A percentile compares a stretch with the other conserved stretches of the same genome.
phyloP scores from a whole-genome alignment of 352 stramenopile genomes.

The Pythium phragmitis region DNA sequence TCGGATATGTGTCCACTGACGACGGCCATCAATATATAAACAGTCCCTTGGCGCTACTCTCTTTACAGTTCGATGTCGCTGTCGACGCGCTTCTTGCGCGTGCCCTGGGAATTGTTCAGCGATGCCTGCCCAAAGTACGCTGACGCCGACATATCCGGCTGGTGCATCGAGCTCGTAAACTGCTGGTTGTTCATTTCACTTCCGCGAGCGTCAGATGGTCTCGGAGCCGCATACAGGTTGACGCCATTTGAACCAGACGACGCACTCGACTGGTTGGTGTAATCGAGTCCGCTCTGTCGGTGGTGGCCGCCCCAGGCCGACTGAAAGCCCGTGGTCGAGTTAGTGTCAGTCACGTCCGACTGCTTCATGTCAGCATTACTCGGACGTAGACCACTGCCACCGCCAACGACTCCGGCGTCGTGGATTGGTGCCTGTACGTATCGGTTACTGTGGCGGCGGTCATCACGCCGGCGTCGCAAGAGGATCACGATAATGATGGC shows the following conservation, averaged over 20 bases:
- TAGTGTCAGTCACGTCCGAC: slow-evolving; percentile 26
- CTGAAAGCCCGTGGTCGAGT: slow-evolving; percentile 32
- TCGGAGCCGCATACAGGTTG: slow-evolving; percentile 23
- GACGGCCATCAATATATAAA: slow-evolving; percentile 4
- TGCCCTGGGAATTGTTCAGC: not conserved
- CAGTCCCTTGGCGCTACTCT: not conserved
- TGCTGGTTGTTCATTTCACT: slow-evolving; percentile 18
- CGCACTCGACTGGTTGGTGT: slow-evolving; percentile 40
- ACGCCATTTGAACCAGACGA: slow-evolving; percentile 26
- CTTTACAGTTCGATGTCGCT: slow-evolving; percentile 64
- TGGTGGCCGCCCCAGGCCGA: slow-evolving; percentile 24
- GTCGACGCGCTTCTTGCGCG: slow-evolving; percentile 43
- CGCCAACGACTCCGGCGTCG: slow-evolving; percentile 21
- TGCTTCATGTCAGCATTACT: slow-evolving; percentile 19
- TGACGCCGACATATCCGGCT: slow-evolving; percentile 16
- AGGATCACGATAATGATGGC: slow-evolving; percentile 41
- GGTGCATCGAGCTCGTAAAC: slow-evolving; percentile 32
- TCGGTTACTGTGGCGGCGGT: slow-evolving; percentile 15
- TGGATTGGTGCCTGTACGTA: slow-evolving; percentile 58
- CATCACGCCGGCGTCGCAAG: slow-evolving; percentile 29
- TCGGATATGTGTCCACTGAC: not conserved
- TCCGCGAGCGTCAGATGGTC: slow-evolving; percentile 8
- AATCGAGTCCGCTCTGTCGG: slow-evolving; percentile 30
- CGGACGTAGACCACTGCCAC: slow-evolving; percentile 10
- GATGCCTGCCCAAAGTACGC: slow-evolving; percentile 13